These are phyloP conservation scores for Entrophospora sp. DNA, from an alignment of 192 early-diverging fungal genomes.

Conservation along the genomic window DNA sequence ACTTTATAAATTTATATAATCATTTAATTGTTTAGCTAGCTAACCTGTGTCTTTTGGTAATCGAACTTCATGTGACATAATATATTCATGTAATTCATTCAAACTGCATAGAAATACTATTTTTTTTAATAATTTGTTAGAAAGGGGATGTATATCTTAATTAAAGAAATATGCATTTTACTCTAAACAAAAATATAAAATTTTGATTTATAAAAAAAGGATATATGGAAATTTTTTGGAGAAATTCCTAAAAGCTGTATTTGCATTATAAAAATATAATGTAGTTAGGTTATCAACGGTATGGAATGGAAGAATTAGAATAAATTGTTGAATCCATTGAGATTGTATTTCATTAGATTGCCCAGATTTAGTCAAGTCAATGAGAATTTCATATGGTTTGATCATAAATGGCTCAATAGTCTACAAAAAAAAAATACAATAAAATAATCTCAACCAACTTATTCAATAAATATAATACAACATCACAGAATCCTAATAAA, in stretches of 20 bases:
- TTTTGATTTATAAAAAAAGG: too few species aligned
- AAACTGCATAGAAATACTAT: too few species aligned
- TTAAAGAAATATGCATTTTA: too few species aligned
- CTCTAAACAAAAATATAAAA: too few species aligned
- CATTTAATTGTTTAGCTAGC: too few species aligned
- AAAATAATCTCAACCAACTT: not conserved
- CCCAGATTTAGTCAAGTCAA: constrained; percentile 77
- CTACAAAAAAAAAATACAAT: constrained; percentile 14
- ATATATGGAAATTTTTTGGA: too few species aligned
- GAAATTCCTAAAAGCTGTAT: constrained; percentile 67
- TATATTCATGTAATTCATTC: too few species aligned
- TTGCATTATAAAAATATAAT: constrained; percentile 77
- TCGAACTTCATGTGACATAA: too few species aligned
- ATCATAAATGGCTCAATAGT: constrained; percentile 58
- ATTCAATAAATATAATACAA: not conserved
- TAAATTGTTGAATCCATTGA: constrained; percentile 68
- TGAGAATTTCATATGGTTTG: constrained; percentile 68
- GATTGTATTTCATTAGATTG: constrained; percentile 70
- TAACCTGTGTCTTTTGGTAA: too few species aligned
- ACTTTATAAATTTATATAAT: too few species aligned
- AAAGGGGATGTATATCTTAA: too few species aligned
- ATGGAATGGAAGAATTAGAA: constrained; percentile 62
- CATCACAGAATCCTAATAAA: not conserved
- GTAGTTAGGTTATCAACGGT: constrained; percentile 53
- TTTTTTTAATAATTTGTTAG: too few species aligned